Evolutionary conservation across 352 stramenopile genomes (phyloP).

Genomic region (Globisporangium parvum): DNA sequence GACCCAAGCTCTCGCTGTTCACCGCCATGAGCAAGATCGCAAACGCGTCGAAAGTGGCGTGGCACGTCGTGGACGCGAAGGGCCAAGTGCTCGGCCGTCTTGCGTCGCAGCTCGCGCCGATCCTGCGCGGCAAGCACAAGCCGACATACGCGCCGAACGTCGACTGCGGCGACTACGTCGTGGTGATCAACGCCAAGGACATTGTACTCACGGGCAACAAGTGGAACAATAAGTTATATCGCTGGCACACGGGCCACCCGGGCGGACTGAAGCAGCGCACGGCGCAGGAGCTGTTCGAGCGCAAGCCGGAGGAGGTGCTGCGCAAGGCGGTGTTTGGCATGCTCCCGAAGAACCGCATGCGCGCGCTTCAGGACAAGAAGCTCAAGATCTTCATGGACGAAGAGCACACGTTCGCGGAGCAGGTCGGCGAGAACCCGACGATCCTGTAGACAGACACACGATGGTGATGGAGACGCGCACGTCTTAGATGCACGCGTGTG

Average conservation of each 20-base stretch:
- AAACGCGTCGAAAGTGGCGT: conserved; percentile 80
- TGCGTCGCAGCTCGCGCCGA: conserved; percentile 92
- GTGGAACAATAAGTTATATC: conserved; percentile 97
- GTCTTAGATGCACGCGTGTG: neutral
- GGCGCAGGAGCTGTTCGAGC: conserved; percentile 92
- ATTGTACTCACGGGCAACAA: conserved; percentile 96
- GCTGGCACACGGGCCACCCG: conserved; percentile 97
- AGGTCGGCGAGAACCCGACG: conserved; percentile 85
- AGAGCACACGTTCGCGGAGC: conserved; percentile 87
- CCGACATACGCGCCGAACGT: conserved; percentile 96
- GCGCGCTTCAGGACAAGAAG: conserved; percentile 92
- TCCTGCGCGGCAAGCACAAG: conserved; percentile 99
- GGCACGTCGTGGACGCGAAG: conserved; percentile 96
- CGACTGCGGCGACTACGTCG: conserved; percentile 98
- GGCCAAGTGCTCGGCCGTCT: conserved; percentile 95
- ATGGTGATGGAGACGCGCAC: too few relatives aligned
- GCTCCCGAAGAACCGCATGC: conserved; percentile 96
- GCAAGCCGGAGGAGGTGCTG: conserved; percentile 94
- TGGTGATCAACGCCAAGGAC: conserved; percentile 96
- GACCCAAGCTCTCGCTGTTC: neutral
- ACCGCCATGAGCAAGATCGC: conserved; percentile 79
- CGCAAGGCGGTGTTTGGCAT: conserved; percentile 96
- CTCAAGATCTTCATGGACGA: conserved; percentile 95
- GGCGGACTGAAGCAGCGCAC: conserved; percentile 95
- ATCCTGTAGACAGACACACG: conserved; percentile 50